Conservation (phyloP, 2,329 filamentous ascomycete species). For the Ascochyta rabiei region DNA sequence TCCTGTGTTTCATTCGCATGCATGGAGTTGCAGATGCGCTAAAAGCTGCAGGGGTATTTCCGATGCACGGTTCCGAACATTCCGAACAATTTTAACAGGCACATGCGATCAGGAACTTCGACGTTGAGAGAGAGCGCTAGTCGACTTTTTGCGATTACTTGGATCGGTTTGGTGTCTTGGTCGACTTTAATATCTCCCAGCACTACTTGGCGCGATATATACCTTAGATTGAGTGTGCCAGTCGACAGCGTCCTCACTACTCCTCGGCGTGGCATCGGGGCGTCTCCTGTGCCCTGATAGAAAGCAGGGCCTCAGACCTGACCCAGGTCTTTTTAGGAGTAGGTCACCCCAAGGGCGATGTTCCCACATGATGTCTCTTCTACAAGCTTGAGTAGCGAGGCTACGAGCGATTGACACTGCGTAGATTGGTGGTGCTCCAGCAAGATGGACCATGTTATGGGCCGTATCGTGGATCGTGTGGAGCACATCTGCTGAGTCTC, state of each 20-base stretch:
- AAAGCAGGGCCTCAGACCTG: no score
- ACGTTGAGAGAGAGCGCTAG: background rate
- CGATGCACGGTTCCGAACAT: constrained; percentile 16
- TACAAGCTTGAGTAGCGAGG: no score
- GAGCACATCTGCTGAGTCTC: background rate
- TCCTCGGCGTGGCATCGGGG: no score
- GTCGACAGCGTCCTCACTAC: no score
- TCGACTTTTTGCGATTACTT: background rate
- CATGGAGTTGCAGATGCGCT: constrained; percentile 7
- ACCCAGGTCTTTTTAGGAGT: no score
- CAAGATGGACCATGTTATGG: background rate
- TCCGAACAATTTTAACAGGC: constrained; percentile 2
- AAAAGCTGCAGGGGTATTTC: background rate
- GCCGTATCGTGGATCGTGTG: background rate
- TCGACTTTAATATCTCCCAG: no score
- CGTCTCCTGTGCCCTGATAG: no score
- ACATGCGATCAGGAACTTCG: background rate
- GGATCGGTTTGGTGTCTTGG: background rate
- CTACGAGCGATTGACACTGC: background rate
- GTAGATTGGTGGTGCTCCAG: background rate
- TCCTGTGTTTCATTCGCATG: constrained; percentile 12
- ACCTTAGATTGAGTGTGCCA: no score
- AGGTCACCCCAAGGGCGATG: no score
- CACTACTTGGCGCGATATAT: no score
- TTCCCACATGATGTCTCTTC: no score